Percentiles rank a stretch among this genome's conserved stretches.
These are phyloP conservation scores for Tricholoma sp. DNA, from an alignment of 768 basidiomycete species.

Conservation along the genomic window DNA sequence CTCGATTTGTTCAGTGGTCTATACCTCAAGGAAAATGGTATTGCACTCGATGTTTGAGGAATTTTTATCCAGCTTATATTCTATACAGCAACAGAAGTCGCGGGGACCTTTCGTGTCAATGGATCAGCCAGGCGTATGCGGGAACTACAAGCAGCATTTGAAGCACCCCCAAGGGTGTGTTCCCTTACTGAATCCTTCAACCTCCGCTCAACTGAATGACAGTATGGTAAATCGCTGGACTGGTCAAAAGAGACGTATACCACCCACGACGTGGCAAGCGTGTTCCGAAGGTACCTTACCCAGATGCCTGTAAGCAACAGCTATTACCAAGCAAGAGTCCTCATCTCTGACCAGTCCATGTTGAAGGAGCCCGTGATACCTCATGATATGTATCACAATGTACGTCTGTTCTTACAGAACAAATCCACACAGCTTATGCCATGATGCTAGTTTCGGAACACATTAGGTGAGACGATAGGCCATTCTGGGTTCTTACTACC, in stretches of 20 bases:
- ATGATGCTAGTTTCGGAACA: constrained; percentile 65
- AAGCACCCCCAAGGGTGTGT: constrained; percentile 77
- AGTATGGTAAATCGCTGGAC: constrained; percentile 93
- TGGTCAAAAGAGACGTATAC: constrained; percentile 86
- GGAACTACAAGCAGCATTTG: constrained; percentile 88
- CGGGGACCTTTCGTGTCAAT: constrained; percentile 92
- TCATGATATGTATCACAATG: constrained; percentile 79
- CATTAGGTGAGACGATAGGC: constrained; percentile 47
- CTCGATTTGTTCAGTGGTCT: constrained; percentile 54
- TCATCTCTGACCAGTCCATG: background rate
- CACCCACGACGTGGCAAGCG: constrained; percentile 96
- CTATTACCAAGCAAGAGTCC: background rate
- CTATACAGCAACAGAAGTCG: constrained; percentile 74
- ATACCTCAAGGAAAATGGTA: constrained; percentile 92
- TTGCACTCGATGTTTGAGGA: constrained; percentile 10
- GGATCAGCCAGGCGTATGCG: constrained; percentile 96
- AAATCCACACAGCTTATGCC: constrained; percentile 8
- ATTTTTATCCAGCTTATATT: constrained; percentile 3
- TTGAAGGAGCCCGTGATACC: constrained; percentile 92
- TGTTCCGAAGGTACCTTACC: constrained; percentile 92
- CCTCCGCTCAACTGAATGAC: constrained; percentile 5
- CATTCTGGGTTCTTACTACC: background rate
- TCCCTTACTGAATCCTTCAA: background rate
- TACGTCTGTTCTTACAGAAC: constrained; percentile 28
- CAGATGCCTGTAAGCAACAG: constrained; percentile 81